These are phyloP conservation scores for Fusarium mangiferae DNA, from an alignment of 2,329 filamentous ascomycete species.

Conservation along the genomic window DNA sequence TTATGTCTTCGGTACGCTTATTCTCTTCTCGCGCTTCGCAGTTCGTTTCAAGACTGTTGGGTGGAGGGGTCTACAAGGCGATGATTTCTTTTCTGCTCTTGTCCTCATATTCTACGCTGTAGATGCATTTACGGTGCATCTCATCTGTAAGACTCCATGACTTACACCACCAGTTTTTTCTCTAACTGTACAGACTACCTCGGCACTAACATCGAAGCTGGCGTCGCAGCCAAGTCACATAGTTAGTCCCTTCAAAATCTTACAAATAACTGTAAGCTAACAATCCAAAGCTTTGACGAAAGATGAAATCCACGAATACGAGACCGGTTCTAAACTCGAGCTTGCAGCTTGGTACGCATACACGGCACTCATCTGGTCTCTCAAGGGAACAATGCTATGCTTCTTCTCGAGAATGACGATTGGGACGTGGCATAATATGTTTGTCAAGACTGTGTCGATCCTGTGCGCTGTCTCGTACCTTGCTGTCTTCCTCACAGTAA, in stretches of 20 bases:
- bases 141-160: constrained; percentile 42
- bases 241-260: too few species aligned
- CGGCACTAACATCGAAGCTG: constrained; percentile 39
- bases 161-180: too few species aligned
- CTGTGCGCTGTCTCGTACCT: constrained; percentile 15
- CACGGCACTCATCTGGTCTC: constrained; percentile 50
- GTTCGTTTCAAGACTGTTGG: constrained; percentile 53
- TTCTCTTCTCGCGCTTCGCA: constrained; percentile 48
- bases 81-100: constrained; percentile 51
- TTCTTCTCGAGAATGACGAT: constrained; percentile 47
- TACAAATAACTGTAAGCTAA: too few species aligned
- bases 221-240: background rate
- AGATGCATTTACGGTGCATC: constrained; percentile 50
- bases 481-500: constrained; percentile 37
- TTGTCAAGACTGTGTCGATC: constrained; percentile 28
- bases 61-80: constrained; percentile 49
- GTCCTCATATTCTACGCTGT: constrained; percentile 49
- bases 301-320: constrained; percentile 43
- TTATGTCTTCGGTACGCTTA: constrained; percentile 46
- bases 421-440: constrained; percentile 39
- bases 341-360: constrained; percentile 55
- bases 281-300: constrained; percentile 42
- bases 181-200: constrained; percentile 22
- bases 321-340: constrained; percentile 50
- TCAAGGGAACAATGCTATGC: constrained; percentile 46